Percentiles rank a stretch among this genome's conserved stretches.
phyloP scores from a whole-genome alignment of 2,329 filamentous ascomycete genomes.

The Aspergillus flavus region DNA sequence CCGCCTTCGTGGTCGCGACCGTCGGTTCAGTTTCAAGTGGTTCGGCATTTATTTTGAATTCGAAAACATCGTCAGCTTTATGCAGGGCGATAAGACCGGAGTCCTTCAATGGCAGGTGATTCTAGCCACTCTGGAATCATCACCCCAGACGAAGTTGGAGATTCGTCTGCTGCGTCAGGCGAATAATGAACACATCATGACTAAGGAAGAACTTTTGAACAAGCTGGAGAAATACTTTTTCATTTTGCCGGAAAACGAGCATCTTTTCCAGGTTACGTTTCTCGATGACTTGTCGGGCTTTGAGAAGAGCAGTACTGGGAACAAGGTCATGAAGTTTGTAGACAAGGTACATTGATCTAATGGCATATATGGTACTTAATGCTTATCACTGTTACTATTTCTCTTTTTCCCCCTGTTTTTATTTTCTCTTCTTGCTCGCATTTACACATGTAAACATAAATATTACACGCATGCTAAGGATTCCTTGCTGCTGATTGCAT shows the following conservation, averaged over 20 bases:
- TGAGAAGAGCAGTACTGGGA: slow-evolving; percentile 21
- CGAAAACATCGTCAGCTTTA: slow-evolving; percentile 25
- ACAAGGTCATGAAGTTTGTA: slow-evolving; percentile 26
- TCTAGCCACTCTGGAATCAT: slow-evolving; percentile 18
- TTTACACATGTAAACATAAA: too few relatives aligned
- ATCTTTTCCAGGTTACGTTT: slow-evolving; percentile 22
- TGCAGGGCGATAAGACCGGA: slow-evolving; percentile 26
- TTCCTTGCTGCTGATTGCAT: rapidly evolving
- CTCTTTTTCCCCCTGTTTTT: too few relatives aligned
- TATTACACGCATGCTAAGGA: too few relatives aligned
- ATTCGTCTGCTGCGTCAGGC: slow-evolving; percentile 20
- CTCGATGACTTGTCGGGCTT: slow-evolving; percentile 17
- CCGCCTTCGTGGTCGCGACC: slow-evolving; percentile 46
- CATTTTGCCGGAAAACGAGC: slow-evolving; percentile 8
- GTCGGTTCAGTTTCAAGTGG: slow-evolving; percentile 49
- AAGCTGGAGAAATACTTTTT: slow-evolving; percentile 1
- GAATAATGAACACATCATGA: not conserved
- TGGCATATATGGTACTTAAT: not conserved
- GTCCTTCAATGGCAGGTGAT: slow-evolving; percentile 51
- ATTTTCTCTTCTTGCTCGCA: too few relatives aligned
- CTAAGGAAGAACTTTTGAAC: not conserved
- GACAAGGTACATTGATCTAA: slow-evolving; percentile 10
- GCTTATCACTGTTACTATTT: too few relatives aligned
- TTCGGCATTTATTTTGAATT: slow-evolving; percentile 45
- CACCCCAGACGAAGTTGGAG: slow-evolving; percentile 18